phyloP scores from a whole-genome alignment of 306 rosid species.

The Castanea mollissima region DNA sequence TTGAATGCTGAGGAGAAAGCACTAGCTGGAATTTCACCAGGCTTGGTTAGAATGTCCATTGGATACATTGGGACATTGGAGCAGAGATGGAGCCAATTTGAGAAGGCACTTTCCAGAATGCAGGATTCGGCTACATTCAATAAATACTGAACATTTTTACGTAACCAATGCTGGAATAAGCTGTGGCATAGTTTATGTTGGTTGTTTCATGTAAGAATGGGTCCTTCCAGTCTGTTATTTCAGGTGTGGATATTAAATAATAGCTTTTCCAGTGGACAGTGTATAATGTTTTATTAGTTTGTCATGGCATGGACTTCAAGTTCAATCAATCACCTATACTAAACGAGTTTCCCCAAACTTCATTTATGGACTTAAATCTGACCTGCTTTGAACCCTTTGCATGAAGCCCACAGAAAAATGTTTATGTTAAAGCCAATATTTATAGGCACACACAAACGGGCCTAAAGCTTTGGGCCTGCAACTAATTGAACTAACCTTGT shows the following conservation, averaged over 20 bases:
- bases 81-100: slow-evolving; percentile 80
- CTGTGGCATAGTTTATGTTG: neutral
- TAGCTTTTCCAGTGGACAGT: neutral
- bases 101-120: slow-evolving; percentile 59
- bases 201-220: neutral
- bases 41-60: slow-evolving; percentile 72
- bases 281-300: neutral
- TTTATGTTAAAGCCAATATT: too few relatives aligned
- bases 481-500: too few relatives aligned
- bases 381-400: too few relatives aligned
- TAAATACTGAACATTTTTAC: slow-evolving; percentile 1
- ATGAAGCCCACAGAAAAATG: too few relatives aligned
- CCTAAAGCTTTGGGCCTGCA: too few relatives aligned
- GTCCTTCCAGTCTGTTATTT: neutral
- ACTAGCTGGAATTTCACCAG: slow-evolving; percentile 82
- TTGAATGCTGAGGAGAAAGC: slow-evolving; percentile 53
- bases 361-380: too few relatives aligned
- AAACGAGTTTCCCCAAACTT: neutral
- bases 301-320: neutral
- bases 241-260: neutral
- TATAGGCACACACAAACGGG: too few relatives aligned
- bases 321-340: neutral
- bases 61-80: slow-evolving; percentile 85
- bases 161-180: neutral
- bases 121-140: slow-evolving; percentile 28